These are phyloP conservation scores for Penicillium crustosum DNA, from an alignment of 2,329 filamentous ascomycete species.

Conservation along the genomic window DNA sequence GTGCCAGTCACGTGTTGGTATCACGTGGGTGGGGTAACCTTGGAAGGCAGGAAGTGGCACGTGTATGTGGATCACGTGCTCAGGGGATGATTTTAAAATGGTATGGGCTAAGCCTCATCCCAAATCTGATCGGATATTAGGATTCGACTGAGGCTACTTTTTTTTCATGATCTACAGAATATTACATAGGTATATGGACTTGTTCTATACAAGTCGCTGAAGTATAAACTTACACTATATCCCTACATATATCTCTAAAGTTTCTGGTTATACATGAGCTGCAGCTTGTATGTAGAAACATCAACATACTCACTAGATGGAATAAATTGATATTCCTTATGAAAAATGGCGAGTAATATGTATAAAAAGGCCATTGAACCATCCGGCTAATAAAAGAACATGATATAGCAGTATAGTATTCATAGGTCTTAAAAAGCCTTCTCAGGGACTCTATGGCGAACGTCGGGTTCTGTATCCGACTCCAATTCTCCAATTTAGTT, in stretches of 20 bases:
- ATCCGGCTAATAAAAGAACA: no score
- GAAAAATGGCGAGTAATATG: no score
- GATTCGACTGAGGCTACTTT: neutral
- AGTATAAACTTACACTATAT: neutral
- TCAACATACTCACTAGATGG: no score
- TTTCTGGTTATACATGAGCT: neutral
- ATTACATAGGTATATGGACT: neutral
- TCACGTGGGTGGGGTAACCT: neutral
- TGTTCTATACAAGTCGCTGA: rapidly evolving
- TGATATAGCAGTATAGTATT: no score
- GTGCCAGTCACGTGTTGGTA: rapidly evolving
- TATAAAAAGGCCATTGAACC: no score
- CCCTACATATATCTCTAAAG: neutral
- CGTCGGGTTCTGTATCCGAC: no score
- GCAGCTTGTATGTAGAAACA: neutral
- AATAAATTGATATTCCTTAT: no score
- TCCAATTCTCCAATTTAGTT: no score
- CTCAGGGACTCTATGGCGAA: no score
- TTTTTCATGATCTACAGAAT: no score
- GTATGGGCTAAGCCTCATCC: neutral
- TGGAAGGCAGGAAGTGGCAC: neutral
- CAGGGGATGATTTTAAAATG: no score
- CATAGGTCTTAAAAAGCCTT: no score
- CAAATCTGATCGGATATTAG: neutral
- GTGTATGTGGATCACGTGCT: neutral